A percentile compares a stretch with the other conserved stretches of the same genome.
Conservation (phyloP, 257 asterid species). For the Solanum corneliomulleri region DNA sequence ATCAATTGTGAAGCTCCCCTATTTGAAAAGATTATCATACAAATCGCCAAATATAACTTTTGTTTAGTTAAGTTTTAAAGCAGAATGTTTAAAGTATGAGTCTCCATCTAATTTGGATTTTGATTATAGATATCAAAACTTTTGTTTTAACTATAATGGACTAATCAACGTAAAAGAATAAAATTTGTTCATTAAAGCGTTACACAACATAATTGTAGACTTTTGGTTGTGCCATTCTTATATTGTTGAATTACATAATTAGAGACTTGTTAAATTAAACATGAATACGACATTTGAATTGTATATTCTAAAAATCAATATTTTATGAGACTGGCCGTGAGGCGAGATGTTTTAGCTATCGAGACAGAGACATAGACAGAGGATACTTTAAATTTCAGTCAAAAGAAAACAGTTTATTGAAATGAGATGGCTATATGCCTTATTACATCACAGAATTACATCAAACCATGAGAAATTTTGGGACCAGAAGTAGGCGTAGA, state of each 20-base stretch:
- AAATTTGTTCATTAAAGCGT: not conserved
- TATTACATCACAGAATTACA: not conserved
- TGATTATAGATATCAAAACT: not conserved
- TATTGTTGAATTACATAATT: not conserved
- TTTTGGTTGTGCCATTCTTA: not conserved
- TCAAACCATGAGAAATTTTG: not conserved
- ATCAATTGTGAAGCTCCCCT: not conserved
- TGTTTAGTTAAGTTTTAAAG: not conserved
- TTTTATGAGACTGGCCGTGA: too few species aligned
- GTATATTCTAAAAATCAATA: too few species aligned
- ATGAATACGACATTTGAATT: too few species aligned
- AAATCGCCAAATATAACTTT: not conserved
- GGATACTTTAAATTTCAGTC: not conserved
- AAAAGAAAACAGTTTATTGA: not conserved
- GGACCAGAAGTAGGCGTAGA: not conserved
- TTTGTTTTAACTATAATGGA: not conserved
- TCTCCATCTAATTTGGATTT: not conserved
- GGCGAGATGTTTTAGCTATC: too few species aligned
- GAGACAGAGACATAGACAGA: too few species aligned
- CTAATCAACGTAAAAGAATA: not conserved
- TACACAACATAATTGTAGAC: not conserved
- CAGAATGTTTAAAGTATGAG: not conserved
- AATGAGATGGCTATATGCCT: not conserved
- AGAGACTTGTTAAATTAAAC: too few species aligned
- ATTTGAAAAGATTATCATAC: not conserved